Evolutionary conservation across 2,329 filamentous ascomycete species (phyloP), one percentile per base, ranked within the genome.

Genomic region (Fusarium phyllophilum): DNA sequence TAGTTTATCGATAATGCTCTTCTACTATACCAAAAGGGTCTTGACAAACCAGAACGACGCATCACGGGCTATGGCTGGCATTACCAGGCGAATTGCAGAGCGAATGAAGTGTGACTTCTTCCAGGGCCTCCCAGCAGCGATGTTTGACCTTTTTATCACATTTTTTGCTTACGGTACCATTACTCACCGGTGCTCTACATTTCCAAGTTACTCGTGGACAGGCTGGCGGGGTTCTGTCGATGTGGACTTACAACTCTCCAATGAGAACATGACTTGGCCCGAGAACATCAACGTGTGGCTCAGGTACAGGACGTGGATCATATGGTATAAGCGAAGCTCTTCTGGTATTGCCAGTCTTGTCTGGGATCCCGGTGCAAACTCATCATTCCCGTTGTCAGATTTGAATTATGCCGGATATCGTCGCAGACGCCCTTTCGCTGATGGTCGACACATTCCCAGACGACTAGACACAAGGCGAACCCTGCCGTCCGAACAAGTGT

Each of bases 401-500:
- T 3, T 33, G 22, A 0, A 10, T 0, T 33, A n/a, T 9, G 5
- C 0, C 29, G 46, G 29, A n/a, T 49, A n/a, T 18, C 46, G 29
- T 18, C 5, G 2, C 0, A 4, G 46, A 17, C 10, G 46, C 2
- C 3, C 15, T 5, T 33, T 49, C 11, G 9, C 14, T 0, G 5
- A 9, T n/a, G 15, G 11, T 9, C 15, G 22, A 7, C 0, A 49
- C 0, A 5, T n/a, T 5, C 46, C 29, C 7, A 5, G 11, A 0
- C 11, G 1, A 5, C 15, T 49, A 1, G 29, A 33, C 3, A 49
- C 46, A 31, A 49, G 46, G 2, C 46, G 5, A 49, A 49, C 20
- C 10, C 18, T 49, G 22, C 7, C 46, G 0, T 33, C 46, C 0
- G 22, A 49, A 3, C 0, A 33, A 0, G 0, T 33, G 0, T 33